phyloP scores from a whole-genome alignment of 2,329 filamentous ascomycete species.

The Cladophialophora bantiana region DNA sequence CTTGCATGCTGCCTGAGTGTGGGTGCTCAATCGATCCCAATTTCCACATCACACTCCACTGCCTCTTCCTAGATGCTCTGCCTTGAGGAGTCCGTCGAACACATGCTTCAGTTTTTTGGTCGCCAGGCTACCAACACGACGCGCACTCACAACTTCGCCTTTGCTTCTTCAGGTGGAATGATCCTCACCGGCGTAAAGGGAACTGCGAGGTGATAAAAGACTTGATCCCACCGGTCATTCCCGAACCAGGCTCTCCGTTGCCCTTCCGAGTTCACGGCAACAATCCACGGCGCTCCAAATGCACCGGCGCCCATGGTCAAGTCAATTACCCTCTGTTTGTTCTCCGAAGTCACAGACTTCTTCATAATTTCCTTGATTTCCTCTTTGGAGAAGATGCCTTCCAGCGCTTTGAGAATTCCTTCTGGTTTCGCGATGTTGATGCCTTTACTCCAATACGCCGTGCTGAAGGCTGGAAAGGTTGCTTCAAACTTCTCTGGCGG shows the following conservation, averaged over 20 bases:
- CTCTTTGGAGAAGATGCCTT: slow-evolving; percentile 32
- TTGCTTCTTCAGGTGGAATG: slow-evolving; percentile 32
- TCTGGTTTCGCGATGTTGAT: slow-evolving; percentile 34
- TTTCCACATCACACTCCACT: too few relatives aligned
- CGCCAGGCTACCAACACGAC: not conserved
- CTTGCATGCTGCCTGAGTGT: too few relatives aligned
- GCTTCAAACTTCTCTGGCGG: slow-evolving; percentile 34
- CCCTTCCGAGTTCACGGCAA: slow-evolving; percentile 30
- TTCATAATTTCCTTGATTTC: slow-evolving; percentile 36
- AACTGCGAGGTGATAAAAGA: slow-evolving; percentile 30
- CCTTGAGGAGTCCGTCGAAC: too few relatives aligned
- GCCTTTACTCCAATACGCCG: slow-evolving; percentile 34
- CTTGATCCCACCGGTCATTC: slow-evolving; percentile 35
- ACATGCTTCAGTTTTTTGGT: not conserved
- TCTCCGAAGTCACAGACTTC: slow-evolving; percentile 29
- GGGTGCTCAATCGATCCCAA: too few relatives aligned
- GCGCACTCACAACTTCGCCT: slow-evolving; percentile 25
- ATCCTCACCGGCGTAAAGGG: slow-evolving; percentile 28
- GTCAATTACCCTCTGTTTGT: slow-evolving; percentile 33
- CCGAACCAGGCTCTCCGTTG: slow-evolving; percentile 33
- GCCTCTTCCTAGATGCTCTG: too few relatives aligned
- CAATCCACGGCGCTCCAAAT: slow-evolving; percentile 34
- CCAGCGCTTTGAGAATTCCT: slow-evolving; percentile 28
- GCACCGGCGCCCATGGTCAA: slow-evolving; percentile 31
- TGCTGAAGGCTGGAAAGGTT: slow-evolving; percentile 33